A percentile compares a stretch with the other conserved stretches of the same genome.
These are phyloP conservation scores for Cladobotryum protrusum DNA, from an alignment of 2,329 filamentous ascomycete genomes.

Conservation along the genomic window DNA sequence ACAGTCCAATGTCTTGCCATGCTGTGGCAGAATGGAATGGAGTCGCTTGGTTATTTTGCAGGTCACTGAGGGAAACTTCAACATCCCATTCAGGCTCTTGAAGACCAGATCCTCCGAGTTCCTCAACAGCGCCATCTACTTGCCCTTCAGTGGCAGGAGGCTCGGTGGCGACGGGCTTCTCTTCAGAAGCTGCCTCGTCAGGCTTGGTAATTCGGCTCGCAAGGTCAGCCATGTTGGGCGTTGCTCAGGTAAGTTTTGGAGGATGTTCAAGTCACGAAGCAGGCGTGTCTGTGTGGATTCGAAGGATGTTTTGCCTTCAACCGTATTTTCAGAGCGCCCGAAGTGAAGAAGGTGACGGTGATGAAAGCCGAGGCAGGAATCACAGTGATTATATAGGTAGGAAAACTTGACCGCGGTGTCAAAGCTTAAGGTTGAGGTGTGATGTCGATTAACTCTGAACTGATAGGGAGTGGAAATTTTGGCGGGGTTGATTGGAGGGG, in stretches of 20 bases:
- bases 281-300: not conserved
- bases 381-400: not conserved
- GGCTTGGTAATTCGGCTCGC: constrained; percentile 47
- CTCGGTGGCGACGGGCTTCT: constrained; percentile 16
- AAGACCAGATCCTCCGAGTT: constrained; percentile 45
- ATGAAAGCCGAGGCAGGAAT: constrained; percentile 4
- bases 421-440: not conserved
- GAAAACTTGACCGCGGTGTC: not conserved
- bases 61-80: constrained; percentile 83
- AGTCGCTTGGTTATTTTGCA: constrained; percentile 79
- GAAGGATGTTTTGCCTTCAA: constrained; percentile 7
- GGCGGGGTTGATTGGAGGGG: constrained; percentile 31
- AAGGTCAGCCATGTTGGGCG: constrained; percentile 39
- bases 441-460: not conserved
- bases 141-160: constrained; percentile 23
- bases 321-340: not conserved
- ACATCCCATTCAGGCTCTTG: constrained; percentile 78
- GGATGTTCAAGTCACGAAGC: not conserved
- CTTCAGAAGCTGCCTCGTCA: constrained; percentile 23
- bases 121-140: constrained; percentile 30
- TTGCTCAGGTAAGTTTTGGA: not conserved
- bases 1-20: constrained; percentile 85
- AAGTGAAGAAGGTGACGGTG: not conserved
- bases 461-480: constrained; percentile 18
- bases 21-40: constrained; percentile 78